Evolutionary conservation across 1,139 yeast species (phyloP).

Genomic region (Groenewaldozyma sp.): DNA sequence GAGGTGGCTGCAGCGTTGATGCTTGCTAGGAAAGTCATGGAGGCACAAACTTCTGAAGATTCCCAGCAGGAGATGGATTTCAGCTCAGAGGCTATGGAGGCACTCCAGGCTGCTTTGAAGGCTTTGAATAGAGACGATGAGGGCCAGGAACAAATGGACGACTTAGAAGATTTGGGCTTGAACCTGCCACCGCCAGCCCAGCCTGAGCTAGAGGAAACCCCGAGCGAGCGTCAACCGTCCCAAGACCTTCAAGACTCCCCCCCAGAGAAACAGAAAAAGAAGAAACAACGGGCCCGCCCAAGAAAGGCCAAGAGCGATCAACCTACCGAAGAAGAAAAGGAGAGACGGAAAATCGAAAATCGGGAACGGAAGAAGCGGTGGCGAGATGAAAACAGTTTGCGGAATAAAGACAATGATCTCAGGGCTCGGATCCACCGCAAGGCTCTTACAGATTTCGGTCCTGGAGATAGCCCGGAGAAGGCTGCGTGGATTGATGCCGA

Average conservation of each 20-base stretch:
- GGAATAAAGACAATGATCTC: conserved; percentile 82
- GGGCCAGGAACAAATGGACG: conserved; percentile 10
- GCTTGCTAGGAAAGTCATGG: conserved; percentile 36
- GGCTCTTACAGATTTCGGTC: conserved; percentile 62
- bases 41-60: conserved; percentile 12
- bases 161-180: background rate
- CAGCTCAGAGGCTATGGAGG: conserved; percentile 30
- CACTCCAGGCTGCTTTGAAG: conserved; percentile 30
- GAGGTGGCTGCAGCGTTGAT: conserved; percentile 30
- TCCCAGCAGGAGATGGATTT: conserved; percentile 9
- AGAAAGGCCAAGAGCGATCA: conserved; percentile 6
- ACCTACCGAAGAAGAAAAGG: conserved; percentile 37
- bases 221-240: background rate
- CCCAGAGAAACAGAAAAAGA: background rate
- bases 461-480: conserved; percentile 45
- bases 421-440: conserved; percentile 67
- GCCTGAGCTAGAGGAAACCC: background rate
- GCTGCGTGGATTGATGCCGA: conserved; percentile 71
- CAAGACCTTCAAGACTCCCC: background rate
- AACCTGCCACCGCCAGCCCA: background rate
- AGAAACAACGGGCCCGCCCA: background rate
- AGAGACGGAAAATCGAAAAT: conserved; percentile 58
- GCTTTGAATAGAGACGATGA: conserved; percentile 22
- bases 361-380: conserved; percentile 83
- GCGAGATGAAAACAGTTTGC: conserved; percentile 74